A percentile compares a stretch with the other conserved stretches of the same genome.
phyloP scores from a whole-genome alignment of 2,329 filamentous ascomycete genomes.

The Endoconidiophora laricicola region DNA sequence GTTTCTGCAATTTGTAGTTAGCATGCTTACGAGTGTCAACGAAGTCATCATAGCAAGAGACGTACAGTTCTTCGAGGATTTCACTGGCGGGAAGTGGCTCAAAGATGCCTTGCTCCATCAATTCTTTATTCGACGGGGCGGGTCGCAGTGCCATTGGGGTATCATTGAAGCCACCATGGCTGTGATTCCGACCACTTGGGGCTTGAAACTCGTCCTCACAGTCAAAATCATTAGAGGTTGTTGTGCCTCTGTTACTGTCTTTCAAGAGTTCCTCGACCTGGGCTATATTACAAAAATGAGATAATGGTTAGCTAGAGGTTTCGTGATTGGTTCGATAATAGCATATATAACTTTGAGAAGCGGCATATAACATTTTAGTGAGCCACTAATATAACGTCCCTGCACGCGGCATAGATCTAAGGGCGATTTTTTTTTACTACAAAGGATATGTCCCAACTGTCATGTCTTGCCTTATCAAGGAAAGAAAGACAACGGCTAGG shows the following conservation, averaged over 20 bases:
- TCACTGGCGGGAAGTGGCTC: slow-evolving; percentile 66
- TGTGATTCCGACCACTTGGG: not conserved
- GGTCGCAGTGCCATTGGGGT: not conserved
- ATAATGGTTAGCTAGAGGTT: not conserved
- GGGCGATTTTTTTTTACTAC: too few relatives aligned
- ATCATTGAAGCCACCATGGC: not conserved
- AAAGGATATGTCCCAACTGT: too few relatives aligned
- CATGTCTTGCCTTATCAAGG: too few relatives aligned
- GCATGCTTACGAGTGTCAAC: not conserved
- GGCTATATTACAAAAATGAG: slow-evolving; percentile 28
- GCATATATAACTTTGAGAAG: too few relatives aligned
- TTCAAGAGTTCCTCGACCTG: slow-evolving; percentile 71
- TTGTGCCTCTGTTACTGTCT: slow-evolving; percentile 33
- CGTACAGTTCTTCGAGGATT: slow-evolving; percentile 68
- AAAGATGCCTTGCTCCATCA: slow-evolving; percentile 66
- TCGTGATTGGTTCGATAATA: not conserved
- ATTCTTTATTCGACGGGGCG: slow-evolving; percentile 17
- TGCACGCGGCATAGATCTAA: too few relatives aligned
- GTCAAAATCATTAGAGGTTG: slow-evolving; percentile 16
- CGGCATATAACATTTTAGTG: too few relatives aligned
- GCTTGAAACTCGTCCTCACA: slow-evolving; percentile 15
- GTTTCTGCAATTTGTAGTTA: slow-evolving; percentile 32
- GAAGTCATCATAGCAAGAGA: slow-evolving; percentile 7
- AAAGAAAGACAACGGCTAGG: too few relatives aligned
- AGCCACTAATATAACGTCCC: too few relatives aligned